A percentile compares a stretch with the other conserved stretches of the same genome.
phyloP scores from a whole-genome alignment of 306 rosid genomes.

The Begonia peltatifolia region DNA sequence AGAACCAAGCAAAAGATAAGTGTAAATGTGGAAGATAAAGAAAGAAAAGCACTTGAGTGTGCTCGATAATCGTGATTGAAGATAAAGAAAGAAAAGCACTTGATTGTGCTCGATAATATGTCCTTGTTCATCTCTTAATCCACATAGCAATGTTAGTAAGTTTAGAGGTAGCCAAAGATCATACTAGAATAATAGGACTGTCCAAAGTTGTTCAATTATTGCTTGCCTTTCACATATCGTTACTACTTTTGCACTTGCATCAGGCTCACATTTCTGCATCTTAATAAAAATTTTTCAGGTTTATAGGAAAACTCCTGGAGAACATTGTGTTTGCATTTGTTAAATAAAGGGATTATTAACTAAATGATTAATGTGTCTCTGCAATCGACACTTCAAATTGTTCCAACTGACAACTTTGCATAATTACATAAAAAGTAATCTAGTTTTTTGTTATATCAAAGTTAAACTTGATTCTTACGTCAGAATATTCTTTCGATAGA shows the following conservation, averaged over 20 bases:
- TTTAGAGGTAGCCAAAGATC: too few relatives aligned
- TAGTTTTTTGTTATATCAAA: too few relatives aligned
- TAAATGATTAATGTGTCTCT: too few relatives aligned
- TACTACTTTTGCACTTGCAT: constrained; percentile 60
- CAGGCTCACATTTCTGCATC: constrained; percentile 78
- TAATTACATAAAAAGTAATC: too few relatives aligned
- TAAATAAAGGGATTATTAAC: too few relatives aligned
- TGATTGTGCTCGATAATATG: neutral
- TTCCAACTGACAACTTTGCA: too few relatives aligned
- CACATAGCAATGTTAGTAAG: neutral
- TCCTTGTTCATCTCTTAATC: neutral
- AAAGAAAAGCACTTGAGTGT: neutral
- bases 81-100: neutral
- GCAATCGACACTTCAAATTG: too few relatives aligned
- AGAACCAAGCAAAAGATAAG: too few relatives aligned
- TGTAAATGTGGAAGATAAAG: too few relatives aligned
- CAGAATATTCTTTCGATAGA: too few relatives aligned
- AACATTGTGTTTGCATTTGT: neutral
- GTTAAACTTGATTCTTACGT: too few relatives aligned
- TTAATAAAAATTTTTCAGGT: constrained; percentile 58
- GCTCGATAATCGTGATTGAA: neutral
- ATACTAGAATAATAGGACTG: too few relatives aligned
- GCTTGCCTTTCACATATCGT: constrained; percentile 73
- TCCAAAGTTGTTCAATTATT: neutral
- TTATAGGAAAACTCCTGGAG: constrained; percentile 71